These are phyloP conservation scores for Ceratocystis lukuohia DNA, from an alignment of 2,329 filamentous ascomycete species.

Conservation along the genomic window DNA sequence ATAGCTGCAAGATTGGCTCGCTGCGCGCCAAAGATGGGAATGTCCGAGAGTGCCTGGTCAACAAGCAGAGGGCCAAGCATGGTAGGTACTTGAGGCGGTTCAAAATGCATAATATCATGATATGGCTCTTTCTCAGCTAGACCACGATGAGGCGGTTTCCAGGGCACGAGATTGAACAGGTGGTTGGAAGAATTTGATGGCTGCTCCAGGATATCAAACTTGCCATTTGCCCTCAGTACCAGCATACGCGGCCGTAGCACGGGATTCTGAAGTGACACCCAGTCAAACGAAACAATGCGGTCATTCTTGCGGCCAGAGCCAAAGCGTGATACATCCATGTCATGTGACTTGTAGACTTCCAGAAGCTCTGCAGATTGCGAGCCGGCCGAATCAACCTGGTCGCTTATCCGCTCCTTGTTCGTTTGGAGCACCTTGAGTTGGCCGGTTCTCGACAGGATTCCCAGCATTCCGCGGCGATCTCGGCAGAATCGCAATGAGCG, in stretches of 20 bases:
- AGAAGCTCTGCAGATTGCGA: slow-evolving; percentile 40
- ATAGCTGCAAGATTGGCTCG: slow-evolving; percentile 32
- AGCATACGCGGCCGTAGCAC: slow-evolving; percentile 44
- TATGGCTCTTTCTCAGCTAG: slow-evolving; percentile 41
- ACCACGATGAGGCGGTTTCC: slow-evolving; percentile 45
- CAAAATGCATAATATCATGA: slow-evolving; percentile 45
- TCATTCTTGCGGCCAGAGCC: slow-evolving; percentile 41
- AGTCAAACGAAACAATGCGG: slow-evolving; percentile 54
- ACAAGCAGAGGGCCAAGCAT: slow-evolving; percentile 43
- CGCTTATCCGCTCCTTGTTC: slow-evolving; percentile 38
- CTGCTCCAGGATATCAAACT: slow-evolving; percentile 48
- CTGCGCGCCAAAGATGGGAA: slow-evolving; percentile 44
- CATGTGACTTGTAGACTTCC: slow-evolving; percentile 45
- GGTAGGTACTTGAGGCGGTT: slow-evolving; percentile 38
- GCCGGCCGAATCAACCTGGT: slow-evolving; percentile 14
- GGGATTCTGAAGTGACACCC: slow-evolving; percentile 46
- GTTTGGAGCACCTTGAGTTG: slow-evolving; percentile 50
- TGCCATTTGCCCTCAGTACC: slow-evolving; percentile 46
- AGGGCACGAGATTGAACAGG: slow-evolving; percentile 46
- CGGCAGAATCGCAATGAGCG: slow-evolving; percentile 50
- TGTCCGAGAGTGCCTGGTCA: slow-evolving; percentile 39
- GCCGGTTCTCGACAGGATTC: slow-evolving; percentile 47
- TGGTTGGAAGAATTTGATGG: slow-evolving; percentile 45
- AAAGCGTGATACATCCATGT: slow-evolving; percentile 46
- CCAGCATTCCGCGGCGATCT: slow-evolving; percentile 47